These are phyloP conservation scores for Termitomyces bulborhizus DNA, from an alignment of 768 basidiomycete species.

Conservation along the genomic window DNA sequence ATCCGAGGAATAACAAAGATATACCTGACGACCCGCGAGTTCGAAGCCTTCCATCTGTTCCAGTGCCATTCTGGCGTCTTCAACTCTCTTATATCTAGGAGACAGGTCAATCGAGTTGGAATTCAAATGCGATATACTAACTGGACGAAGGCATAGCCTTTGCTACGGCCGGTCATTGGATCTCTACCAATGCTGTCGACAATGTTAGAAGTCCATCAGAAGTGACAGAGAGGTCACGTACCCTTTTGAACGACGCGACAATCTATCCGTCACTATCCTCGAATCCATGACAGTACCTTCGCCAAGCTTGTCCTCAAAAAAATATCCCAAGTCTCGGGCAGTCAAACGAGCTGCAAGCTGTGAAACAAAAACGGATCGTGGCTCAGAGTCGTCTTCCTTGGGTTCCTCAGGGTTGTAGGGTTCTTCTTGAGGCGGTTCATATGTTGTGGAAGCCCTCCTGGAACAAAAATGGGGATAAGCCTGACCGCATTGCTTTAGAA, in stretches of 20 bases:
- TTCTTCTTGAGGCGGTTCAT: constrained; percentile 62
- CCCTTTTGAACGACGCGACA: constrained; percentile 98
- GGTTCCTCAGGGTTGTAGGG: constrained; percentile 81
- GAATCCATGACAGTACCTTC: constrained; percentile 94
- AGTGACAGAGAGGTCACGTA: constrained; percentile 28
- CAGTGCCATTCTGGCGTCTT: constrained; percentile 94
- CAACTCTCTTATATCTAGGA: constrained; percentile 76
- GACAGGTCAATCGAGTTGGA: not conserved
- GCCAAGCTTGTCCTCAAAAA: constrained; percentile 96
- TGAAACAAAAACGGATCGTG: constrained; percentile 97
- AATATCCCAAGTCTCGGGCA: constrained; percentile 94
- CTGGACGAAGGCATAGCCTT: constrained; percentile 98
- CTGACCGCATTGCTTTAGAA: constrained; percentile 1
- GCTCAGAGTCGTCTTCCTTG: constrained; percentile 94
- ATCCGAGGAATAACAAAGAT: constrained; percentile 18
- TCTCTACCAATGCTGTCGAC: constrained; percentile 82
- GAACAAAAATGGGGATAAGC: constrained; percentile 5
- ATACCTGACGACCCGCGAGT: constrained; percentile 87
- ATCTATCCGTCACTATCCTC: constrained; percentile 90
- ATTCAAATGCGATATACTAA: constrained; percentile 31
- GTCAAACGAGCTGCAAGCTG: constrained; percentile 97
- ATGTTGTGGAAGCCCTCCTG: constrained; percentile 68
- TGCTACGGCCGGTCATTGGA: constrained; percentile 90
- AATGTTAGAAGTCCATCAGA: not conserved
- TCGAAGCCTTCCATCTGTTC: constrained; percentile 99